Percentiles rank a stretch among this genome's conserved stretches.
These are phyloP conservation scores for Chlorella variabilis DNA, from an alignment of 163 green algal genomes.

Conservation along the genomic window DNA sequence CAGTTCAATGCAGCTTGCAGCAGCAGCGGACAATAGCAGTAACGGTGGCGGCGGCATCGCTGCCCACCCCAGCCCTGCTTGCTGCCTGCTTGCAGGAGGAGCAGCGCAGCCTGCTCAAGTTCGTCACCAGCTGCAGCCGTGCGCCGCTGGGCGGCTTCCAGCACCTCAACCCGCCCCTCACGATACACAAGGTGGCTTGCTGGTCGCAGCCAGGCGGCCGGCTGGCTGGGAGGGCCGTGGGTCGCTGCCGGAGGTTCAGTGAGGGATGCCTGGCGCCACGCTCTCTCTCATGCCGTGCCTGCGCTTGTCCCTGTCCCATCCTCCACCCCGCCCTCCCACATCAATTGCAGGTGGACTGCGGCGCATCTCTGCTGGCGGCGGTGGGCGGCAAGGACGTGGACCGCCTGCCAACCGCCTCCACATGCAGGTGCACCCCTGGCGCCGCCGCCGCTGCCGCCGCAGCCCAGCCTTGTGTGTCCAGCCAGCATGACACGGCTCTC, in stretches of 20 bases:
- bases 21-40: no score
- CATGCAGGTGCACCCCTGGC: constrained; percentile 65
- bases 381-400: constrained; percentile 83
- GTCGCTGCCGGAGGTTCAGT: no score
- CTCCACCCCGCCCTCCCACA: not conserved
- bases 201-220: no score
- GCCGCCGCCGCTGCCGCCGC: no score
- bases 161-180: constrained; percentile 86
- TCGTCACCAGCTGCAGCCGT: constrained; percentile 82
- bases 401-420: constrained; percentile 86
- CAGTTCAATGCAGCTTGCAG: no score
- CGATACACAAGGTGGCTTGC: constrained; percentile 89
- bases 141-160: constrained; percentile 89
- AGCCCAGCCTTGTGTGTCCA: no score
- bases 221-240: no score
- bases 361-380: constrained; percentile 65
- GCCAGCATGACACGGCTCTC: no score
- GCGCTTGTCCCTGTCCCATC: not conserved
- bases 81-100: constrained; percentile 44
- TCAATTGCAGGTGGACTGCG: constrained; percentile 68
- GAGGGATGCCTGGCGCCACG: no score
- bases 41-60: not conserved
- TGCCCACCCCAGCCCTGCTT: no score
- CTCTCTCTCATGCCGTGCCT: no score
- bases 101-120: constrained; percentile 79